phyloP scores from a whole-genome alignment of 305 asterid species.

The Andrographis paniculata region DNA sequence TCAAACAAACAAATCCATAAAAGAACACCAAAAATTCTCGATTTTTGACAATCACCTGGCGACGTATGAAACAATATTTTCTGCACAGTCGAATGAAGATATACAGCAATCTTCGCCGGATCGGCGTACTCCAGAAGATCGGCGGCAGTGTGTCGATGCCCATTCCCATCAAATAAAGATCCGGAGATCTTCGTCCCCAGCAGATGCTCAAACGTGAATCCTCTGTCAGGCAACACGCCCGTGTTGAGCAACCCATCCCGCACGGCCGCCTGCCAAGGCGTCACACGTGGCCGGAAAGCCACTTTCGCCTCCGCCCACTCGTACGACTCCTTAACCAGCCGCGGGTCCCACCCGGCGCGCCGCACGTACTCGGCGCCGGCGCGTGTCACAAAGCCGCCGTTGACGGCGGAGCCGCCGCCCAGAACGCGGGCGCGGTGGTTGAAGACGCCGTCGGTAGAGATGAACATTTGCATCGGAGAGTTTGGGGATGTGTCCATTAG shows the following conservation, averaged over 20 bases:
- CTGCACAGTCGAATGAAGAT: slow-evolving; percentile 43
- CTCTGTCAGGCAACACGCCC: slow-evolving; percentile 44
- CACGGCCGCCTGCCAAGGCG: slow-evolving; percentile 60
- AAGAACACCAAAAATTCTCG: no score
- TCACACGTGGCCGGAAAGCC: slow-evolving; percentile 41
- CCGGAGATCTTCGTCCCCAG: slow-evolving; percentile 73
- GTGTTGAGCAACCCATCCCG: slow-evolving; percentile 45
- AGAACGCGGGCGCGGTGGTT: slow-evolving; percentile 58
- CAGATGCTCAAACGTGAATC: slow-evolving; percentile 48
- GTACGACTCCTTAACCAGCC: slow-evolving; percentile 42
- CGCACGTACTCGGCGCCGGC: slow-evolving; percentile 31
- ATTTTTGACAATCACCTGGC: slow-evolving; percentile 9
- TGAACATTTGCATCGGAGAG: slow-evolving; percentile 3
- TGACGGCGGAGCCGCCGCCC: slow-evolving; percentile 66
- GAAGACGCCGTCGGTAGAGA: slow-evolving; percentile 27
- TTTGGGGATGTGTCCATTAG: slow-evolving; percentile 13
- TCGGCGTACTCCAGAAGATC: slow-evolving; percentile 62
- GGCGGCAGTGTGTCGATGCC: slow-evolving; percentile 62
- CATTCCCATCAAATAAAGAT: slow-evolving; percentile 46
- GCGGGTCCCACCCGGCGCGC: slow-evolving; percentile 47
- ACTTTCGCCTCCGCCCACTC: slow-evolving; percentile 65
- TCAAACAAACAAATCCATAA: no score
- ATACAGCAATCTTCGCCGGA: slow-evolving; percentile 28
- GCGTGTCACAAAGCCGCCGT: slow-evolving; percentile 62
- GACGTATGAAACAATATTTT: slow-evolving; percentile 30